Percentiles rank a stretch among this genome's conserved stretches.
phyloP scores from a whole-genome alignment of 352 stramenopile genomes.

The Thraustochytrium aureum region DNA sequence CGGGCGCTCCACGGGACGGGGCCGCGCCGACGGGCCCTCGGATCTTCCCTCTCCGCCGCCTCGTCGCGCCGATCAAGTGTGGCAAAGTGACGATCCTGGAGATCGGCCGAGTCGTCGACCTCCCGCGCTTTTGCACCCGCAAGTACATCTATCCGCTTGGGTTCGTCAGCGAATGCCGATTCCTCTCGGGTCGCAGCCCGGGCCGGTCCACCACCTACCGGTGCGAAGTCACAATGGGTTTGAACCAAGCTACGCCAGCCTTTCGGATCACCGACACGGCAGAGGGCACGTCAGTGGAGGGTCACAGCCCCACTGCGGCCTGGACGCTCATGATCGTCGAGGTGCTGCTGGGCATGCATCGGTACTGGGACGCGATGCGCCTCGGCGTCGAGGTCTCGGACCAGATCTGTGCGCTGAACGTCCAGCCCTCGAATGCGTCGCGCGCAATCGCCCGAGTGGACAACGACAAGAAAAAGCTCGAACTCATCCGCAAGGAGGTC shows the following conservation, averaged over 20 bases:
- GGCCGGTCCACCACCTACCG: slow-evolving; percentile 19
- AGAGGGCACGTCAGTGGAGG: background rate
- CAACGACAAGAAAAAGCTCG: slow-evolving; percentile 39
- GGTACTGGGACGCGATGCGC: slow-evolving; percentile 30
- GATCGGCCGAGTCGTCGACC: slow-evolving; percentile 44
- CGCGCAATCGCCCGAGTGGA: slow-evolving; percentile 23
- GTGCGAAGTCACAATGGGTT: slow-evolving; percentile 3
- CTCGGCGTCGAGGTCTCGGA: slow-evolving; percentile 15
- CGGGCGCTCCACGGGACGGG: background rate
- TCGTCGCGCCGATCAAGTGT: slow-evolving; percentile 15
- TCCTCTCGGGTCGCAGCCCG: slow-evolving; percentile 14
- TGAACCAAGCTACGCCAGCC: background rate
- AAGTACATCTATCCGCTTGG: slow-evolving; percentile 43
- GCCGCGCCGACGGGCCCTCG: background rate
- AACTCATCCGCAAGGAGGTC: slow-evolving; percentile 47
- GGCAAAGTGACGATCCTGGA: slow-evolving; percentile 17
- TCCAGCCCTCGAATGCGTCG: slow-evolving; percentile 42
- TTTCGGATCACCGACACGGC: slow-evolving; percentile 37
- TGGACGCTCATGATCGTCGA: slow-evolving; percentile 52
- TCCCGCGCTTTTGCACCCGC: slow-evolving; percentile 20
- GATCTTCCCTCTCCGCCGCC: background rate
- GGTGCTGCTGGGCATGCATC: slow-evolving; percentile 42
- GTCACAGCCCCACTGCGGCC: slow-evolving; percentile 2
- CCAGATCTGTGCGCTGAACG: slow-evolving; percentile 20
- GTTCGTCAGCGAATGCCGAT: background rate